Percentiles rank a stretch among this genome's conserved stretches.
phyloP scores from a whole-genome alignment of 2,329 filamentous ascomycete species.

The Penicillium sclerotigenum region DNA sequence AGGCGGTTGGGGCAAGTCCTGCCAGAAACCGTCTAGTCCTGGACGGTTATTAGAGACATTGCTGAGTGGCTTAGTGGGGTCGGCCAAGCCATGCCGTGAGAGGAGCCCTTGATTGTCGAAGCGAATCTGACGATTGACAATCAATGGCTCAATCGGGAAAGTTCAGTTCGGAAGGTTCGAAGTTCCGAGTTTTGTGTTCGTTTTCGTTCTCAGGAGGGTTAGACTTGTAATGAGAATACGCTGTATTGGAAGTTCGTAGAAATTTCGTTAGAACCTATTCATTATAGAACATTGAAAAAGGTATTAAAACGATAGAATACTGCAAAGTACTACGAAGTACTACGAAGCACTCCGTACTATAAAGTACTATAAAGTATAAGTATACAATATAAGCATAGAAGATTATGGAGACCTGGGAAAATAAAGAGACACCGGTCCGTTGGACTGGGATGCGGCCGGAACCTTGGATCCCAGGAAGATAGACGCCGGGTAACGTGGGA shows the following conservation, averaged over 20 bases:
- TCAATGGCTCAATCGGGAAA: background rate
- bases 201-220: background rate
- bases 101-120: background rate
- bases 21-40: background rate
- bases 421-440: constrained; percentile 21
- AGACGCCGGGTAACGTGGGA: constrained; percentile 15
- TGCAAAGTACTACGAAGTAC: too few relatives aligned
- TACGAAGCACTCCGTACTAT: too few relatives aligned
- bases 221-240: background rate
- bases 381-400: background rate
- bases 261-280: background rate
- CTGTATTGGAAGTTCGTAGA: background rate
- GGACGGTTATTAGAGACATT: background rate
- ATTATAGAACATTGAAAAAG: too few relatives aligned
- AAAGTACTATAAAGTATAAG: too few relatives aligned
- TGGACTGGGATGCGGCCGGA: constrained; percentile 21
- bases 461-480: constrained; percentile 2
- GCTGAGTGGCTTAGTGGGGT: background rate
- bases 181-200: background rate
- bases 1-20: background rate
- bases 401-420: constrained; percentile 6
- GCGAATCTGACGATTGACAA: background rate
- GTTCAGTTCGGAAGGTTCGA: background rate
- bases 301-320: too few relatives aligned
- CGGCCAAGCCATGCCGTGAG: background rate